Conservation (phyloP, 306 rosid genomes). For the Cicer bijugum region DNA sequence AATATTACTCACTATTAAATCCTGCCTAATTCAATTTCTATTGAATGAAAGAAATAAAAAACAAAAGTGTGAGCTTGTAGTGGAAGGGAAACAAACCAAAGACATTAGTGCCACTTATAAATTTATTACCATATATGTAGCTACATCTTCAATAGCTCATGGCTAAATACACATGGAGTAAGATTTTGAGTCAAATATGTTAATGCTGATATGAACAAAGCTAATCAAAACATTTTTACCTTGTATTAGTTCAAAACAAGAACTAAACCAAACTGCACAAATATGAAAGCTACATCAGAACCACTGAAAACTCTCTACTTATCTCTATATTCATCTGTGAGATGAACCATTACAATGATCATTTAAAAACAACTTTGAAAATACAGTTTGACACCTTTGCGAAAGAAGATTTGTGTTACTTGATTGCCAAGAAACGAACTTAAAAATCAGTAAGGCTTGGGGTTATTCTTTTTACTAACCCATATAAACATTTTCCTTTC, state of each 20-base stretch:
- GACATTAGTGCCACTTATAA: not conserved
- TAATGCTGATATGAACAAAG: conserved; percentile 27
- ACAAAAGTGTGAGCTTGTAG: not conserved
- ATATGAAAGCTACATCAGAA: conserved; percentile 30
- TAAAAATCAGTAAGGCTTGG: conserved; percentile 34
- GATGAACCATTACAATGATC: conserved; percentile 29
- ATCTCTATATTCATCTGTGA: conserved; percentile 27
- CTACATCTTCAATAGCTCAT: conserved; percentile 20
- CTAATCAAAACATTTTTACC: conserved; percentile 5
- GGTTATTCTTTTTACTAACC: conserved; percentile 27
- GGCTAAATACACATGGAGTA: conserved; percentile 12
- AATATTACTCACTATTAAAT: too few species aligned
- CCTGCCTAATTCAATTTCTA: not conserved
- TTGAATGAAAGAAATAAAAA: not conserved
- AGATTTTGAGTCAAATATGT: conserved; percentile 39
- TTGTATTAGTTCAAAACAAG: conserved; percentile 1
- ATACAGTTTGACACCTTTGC: conserved; percentile 10
- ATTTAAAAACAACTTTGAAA: conserved; percentile 7
- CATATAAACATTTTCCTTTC: conserved; percentile 22
- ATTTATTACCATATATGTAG: conserved; percentile 21
- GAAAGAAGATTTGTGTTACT: conserved; percentile 37
- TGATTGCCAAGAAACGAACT: conserved; percentile 40
- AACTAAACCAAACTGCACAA: conserved; percentile 30
- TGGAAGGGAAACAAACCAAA: not conserved
- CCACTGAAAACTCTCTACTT: conserved; percentile 24